These are phyloP conservation scores for Metschnikowia koreensis DNA, from an alignment of 805 yeast genomes.

Conservation along the genomic window DNA sequence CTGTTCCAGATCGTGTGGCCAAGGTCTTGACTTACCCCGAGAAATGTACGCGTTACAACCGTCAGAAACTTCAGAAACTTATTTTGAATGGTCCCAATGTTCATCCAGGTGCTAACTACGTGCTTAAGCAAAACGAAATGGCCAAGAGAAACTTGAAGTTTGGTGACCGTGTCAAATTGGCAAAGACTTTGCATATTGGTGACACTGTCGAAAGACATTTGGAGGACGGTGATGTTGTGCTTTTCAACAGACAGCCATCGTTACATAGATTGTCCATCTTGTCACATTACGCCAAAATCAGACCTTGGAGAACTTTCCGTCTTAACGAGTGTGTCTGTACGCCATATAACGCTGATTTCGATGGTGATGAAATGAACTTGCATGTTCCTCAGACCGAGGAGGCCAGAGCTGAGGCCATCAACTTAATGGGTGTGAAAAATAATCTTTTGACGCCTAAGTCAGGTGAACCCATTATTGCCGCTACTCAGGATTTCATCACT, in stretches of 20 bases:
- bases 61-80: constrained; percentile 68
- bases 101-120: constrained; percentile 96
- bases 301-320: constrained; percentile 98
- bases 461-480: constrained; percentile 99
- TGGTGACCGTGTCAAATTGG: constrained; percentile 79
- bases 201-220: constrained; percentile 95
- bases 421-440: constrained; percentile 95
- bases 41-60: constrained; percentile 84
- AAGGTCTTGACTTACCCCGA: constrained; percentile 96
- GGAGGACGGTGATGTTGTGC: constrained; percentile 94
- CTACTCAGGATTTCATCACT: constrained; percentile 98
- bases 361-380: constrained; percentile 99
- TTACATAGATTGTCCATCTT: constrained; percentile 90
- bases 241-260: constrained; percentile 97
- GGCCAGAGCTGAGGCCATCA: constrained; percentile 98
- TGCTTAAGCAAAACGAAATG: constrained; percentile 76
- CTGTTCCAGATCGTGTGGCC: constrained; percentile 96
- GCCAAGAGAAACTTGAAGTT: constrained; percentile 85
- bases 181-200: constrained; percentile 75
- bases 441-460: constrained; percentile 93
- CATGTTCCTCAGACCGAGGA: constrained; percentile 99
- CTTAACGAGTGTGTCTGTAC: constrained; percentile 98
- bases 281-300: constrained; percentile 91
- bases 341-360: constrained; percentile 99
- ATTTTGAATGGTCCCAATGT: constrained; percentile 80